A percentile compares a stretch with the other conserved stretches of the same genome.
Conservation (phyloP, 345 rosid species). For the Bruguiera gymnorhiza region DNA sequence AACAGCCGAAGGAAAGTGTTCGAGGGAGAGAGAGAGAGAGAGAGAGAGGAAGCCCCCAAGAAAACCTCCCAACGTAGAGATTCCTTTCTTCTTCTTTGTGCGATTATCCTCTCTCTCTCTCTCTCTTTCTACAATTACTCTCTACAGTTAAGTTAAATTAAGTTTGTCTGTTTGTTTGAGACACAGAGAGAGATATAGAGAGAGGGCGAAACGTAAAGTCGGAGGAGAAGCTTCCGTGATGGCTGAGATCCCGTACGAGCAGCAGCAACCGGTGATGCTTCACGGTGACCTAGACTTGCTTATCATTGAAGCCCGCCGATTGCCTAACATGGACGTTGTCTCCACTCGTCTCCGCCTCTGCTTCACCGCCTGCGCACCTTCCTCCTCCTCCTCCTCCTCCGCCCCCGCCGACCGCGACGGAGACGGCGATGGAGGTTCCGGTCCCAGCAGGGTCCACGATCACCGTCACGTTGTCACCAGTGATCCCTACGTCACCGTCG, state of each 20-base stretch:
- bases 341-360: constrained; percentile 44
- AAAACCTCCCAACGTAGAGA: too few relatives aligned
- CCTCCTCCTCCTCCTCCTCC: neutral
- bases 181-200: neutral
- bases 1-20: too few relatives aligned
- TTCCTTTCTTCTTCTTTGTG: too few relatives aligned
- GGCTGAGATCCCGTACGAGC: constrained; percentile 17
- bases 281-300: constrained; percentile 78
- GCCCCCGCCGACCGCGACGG: neutral
- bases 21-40: too few relatives aligned
- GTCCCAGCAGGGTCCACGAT: constrained; percentile 14
- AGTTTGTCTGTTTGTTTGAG: neutral
- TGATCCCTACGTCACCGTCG: constrained; percentile 80
- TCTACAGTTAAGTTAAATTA: too few relatives aligned
- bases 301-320: constrained; percentile 51
- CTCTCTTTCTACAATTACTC: too few relatives aligned
- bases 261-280: constrained; percentile 26
- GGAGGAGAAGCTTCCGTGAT: neutral
- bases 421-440: constrained; percentile 1
- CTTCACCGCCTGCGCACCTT: constrained; percentile 32
- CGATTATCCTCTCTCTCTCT: too few relatives aligned
- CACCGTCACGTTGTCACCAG: constrained; percentile 60
- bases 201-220: neutral
- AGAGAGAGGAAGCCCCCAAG: too few relatives aligned
- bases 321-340: constrained; percentile 75